A percentile compares a stretch with the other conserved stretches of the same genome.
Evolutionary conservation across 176 grass and related monocot species (phyloP).

Genomic region (Chloris gayana): DNA sequence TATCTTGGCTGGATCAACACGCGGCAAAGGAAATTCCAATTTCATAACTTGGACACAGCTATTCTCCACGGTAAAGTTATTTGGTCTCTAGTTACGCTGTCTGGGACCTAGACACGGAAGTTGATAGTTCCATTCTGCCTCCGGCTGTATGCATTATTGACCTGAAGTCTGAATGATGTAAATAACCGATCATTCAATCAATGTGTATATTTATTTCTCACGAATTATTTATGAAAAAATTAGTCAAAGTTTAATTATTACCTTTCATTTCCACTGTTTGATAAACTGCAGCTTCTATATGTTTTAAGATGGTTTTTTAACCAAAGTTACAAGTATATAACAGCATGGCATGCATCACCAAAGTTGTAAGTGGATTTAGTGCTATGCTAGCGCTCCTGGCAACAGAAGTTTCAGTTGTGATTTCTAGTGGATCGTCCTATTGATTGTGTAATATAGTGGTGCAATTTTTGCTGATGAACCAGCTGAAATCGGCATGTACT

Average conservation of each 20-base stretch:
- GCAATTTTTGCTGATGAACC: neutral
- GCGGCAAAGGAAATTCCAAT: constrained; percentile 38
- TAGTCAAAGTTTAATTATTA: neutral
- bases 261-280: neutral
- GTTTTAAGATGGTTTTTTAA: too few species aligned
- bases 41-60: constrained; percentile 6
- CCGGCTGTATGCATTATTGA: neutral
- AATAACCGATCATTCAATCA: neutral
- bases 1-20: too few species aligned
- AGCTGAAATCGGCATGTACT: too few species aligned
- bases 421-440: neutral
- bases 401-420: neutral
- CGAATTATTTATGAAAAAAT: neutral
- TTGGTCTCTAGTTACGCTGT: neutral
- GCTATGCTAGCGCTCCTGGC: neutral
- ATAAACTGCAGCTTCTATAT: too few species aligned
- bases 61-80: neutral
- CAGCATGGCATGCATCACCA: too few species aligned
- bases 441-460: neutral
- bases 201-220: constrained; percentile 13
- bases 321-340: too few species aligned
- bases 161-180: neutral
- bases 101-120: neutral
- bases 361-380: too few species aligned
- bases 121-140: constrained; percentile 20